These are phyloP conservation scores for Naganishia sp. DNA, from an alignment of 1,284 basidiomycete genomes.

Conservation along the genomic window DNA sequence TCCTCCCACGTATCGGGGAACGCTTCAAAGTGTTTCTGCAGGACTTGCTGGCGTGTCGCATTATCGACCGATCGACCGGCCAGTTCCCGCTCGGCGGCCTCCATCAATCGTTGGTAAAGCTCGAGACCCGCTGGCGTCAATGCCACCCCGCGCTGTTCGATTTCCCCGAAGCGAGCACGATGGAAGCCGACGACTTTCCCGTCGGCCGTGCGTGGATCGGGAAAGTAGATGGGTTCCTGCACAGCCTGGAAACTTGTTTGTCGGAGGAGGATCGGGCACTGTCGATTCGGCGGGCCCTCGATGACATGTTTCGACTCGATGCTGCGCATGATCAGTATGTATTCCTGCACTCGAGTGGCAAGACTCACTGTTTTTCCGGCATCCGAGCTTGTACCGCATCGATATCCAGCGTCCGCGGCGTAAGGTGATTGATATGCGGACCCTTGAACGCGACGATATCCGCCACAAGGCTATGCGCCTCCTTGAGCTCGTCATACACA, in stretches of 20 bases:
- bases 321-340: conserved; percentile 32
- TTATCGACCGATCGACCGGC: conserved; percentile 40
- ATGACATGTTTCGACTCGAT: conserved; percentile 55
- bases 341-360: background rate
- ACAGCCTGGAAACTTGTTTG: conserved; percentile 56
- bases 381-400: conserved; percentile 54
- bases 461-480: conserved; percentile 51
- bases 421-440: conserved; percentile 57
- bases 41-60: conserved; percentile 45
- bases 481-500: conserved; percentile 48
- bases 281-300: conserved; percentile 51
- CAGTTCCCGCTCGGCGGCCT: conserved; percentile 28
- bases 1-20: conserved; percentile 46
- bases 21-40: conserved; percentile 38
- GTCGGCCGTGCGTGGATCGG: conserved; percentile 31
- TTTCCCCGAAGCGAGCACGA: conserved; percentile 56
- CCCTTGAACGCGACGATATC: conserved; percentile 55
- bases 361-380: conserved; percentile 43
- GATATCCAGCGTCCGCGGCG: conserved; percentile 55
- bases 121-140: conserved; percentile 49
- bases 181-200: conserved; percentile 43
- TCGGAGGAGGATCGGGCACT: conserved; percentile 52
- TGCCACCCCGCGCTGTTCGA: conserved; percentile 54
- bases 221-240: conserved; percentile 52
- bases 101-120: conserved; percentile 44